phyloP scores from a whole-genome alignment of 306 rosid species.

The Cicer pinnatifidum region DNA sequence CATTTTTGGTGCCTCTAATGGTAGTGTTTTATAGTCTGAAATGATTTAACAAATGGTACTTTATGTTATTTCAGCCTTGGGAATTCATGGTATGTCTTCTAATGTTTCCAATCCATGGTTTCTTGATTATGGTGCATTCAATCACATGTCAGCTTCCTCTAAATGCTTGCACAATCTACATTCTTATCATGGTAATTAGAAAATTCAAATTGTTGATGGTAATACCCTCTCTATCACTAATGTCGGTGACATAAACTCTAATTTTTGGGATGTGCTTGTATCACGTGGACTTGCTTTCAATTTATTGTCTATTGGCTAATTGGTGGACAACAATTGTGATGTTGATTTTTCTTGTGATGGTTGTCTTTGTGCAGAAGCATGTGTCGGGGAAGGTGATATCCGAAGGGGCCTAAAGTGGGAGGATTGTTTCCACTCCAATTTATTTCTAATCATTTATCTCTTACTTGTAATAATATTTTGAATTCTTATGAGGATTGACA shows the following conservation, averaged over 20 bases:
- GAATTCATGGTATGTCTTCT: no score
- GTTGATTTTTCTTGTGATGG: not conserved
- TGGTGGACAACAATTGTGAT: not conserved
- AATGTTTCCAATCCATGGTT: no score
- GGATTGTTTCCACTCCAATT: not conserved
- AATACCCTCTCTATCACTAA: no score
- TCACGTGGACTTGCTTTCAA: not conserved
- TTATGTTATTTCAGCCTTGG: no score
- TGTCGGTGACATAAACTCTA: not conserved
- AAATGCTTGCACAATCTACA: no score
- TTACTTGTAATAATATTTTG: not conserved
- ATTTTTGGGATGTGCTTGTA: not conserved
- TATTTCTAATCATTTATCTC: not conserved
- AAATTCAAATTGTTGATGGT: no score
- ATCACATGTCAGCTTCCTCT: no score
- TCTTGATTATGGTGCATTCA: no score
- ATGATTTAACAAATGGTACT: no score
- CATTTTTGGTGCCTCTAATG: no score
- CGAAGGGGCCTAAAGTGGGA: constrained; percentile 13
- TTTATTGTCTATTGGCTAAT: not conserved
- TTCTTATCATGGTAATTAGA: no score
- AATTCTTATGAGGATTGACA: not conserved
- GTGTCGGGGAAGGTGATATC: not conserved
- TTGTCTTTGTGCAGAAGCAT: not conserved
- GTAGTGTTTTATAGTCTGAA: no score